Conservation (phyloP, 129 eudicot genomes). For the Apium graveolens region DNA sequence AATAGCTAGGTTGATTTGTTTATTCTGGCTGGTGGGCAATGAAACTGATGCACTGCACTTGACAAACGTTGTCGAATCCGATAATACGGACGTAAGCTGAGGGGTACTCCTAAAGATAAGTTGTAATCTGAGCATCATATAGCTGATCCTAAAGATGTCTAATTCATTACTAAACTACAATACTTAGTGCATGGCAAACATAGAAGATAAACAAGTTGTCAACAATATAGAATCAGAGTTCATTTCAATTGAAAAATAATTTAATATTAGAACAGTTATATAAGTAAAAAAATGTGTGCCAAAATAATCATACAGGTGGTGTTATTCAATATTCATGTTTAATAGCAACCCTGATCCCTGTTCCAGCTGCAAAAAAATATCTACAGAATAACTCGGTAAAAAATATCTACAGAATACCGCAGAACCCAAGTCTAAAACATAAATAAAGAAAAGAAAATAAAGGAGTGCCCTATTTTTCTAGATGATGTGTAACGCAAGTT, state of each 20-base stretch:
- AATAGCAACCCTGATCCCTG: constrained; percentile 71
- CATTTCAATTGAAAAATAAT: background rate
- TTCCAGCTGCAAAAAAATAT: constrained; percentile 83
- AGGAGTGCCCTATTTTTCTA: constrained; percentile 77
- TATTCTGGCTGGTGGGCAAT: too few species aligned
- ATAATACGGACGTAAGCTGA: too few species aligned
- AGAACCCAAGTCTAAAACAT: background rate
- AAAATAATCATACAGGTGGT: constrained; percentile 58
- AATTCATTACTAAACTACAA: background rate
- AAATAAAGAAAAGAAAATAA: background rate
- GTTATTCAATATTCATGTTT: constrained; percentile 79
- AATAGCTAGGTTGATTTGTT: too few species aligned
- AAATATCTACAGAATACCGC: background rate
- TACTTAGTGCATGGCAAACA: background rate
- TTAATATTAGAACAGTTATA: background rate
- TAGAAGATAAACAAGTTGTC: background rate
- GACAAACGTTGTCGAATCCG: too few species aligned
- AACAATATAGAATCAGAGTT: background rate
- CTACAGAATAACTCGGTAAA: too few species aligned
- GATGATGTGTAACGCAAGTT: constrained; percentile 75
- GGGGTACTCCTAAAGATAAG: too few species aligned
- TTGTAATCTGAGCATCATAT: background rate
- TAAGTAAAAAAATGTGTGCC: background rate
- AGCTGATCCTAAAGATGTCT: background rate
- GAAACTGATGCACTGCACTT: too few species aligned